Evolutionary conservation across 306 rosid genomes (phyloP), one percentile per base, ranked within the genome.

Genomic region (Prunus davidiana): DNA sequence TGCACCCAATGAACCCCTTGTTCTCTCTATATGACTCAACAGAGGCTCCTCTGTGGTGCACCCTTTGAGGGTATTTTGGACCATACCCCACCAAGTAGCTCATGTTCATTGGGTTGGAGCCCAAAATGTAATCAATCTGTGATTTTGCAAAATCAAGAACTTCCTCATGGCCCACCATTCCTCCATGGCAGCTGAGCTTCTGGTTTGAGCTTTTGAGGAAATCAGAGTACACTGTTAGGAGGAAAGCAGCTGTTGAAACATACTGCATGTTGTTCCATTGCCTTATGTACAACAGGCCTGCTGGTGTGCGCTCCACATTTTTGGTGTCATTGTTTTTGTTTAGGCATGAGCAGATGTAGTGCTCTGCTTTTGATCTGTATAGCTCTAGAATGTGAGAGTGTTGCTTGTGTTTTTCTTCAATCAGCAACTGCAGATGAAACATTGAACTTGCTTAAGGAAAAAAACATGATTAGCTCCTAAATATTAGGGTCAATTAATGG

Each of bases 251-350:
- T 7, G 97, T 88, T 51, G 99, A 86, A 67, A 96, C 98, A 54
- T 96, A 91, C 70, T 96, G 99, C 98, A 96, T 92, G 89, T 96
- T 96, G 88, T 96, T 96, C 99, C 99, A 96, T 41, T 91, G 93
- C 43, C 99, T 74, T 62, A 91, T 20, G 71, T 85, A 92, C 2
- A 96, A 63, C 54, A 96, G 79, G 11, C 99, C 99, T 2, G 88
- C 97, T 3, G 99, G 93, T 6, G 99, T 96, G 38, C 84, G 67
- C 38, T 91, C 90, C 43, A 91, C 93, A 14, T 82, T 81, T 25
- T 90, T 84, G 86, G 81, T 82, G 34, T 41, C 87, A 20, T 83
- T 78, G 87, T 92, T 90, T 79, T 88, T 91, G 91, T 88, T 91
- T n/a, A 96, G 97, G 78, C 93, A 87, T 45, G 99, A 85, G 20